phyloP scores from a whole-genome alignment of 2,329 filamentous ascomycete species.

The Clarireedia paspali region DNA sequence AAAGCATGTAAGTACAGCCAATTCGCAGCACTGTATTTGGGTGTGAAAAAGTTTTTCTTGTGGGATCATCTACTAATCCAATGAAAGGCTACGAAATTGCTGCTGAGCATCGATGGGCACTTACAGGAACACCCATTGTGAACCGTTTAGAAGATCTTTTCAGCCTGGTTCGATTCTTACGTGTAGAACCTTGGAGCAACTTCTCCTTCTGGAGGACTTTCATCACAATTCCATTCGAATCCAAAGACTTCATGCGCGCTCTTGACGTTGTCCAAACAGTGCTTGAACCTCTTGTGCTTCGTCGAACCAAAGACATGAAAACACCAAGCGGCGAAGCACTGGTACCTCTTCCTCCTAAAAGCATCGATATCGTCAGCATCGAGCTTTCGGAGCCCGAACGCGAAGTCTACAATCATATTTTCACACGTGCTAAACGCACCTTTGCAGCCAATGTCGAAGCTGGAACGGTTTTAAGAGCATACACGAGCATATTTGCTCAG shows the following conservation, averaged over 20 bases:
- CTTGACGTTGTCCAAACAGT: slow-evolving; percentile 97
- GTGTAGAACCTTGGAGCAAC: slow-evolving; percentile 96
- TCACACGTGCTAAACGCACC: slow-evolving; percentile 69
- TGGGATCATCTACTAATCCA: not conserved
- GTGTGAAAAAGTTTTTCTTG: not conserved
- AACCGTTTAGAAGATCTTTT: slow-evolving; percentile 94
- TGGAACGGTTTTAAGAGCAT: slow-evolving; percentile 89
- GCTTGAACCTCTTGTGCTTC: slow-evolving; percentile 87
- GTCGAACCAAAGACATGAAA: slow-evolving; percentile 96
- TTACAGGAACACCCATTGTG: slow-evolving; percentile 95
- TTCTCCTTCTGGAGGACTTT: slow-evolving; percentile 99
- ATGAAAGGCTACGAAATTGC: slow-evolving; percentile 60
- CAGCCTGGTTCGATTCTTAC: slow-evolving; percentile 82
- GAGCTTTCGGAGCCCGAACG: slow-evolving; percentile 79
- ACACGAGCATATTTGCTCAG: slow-evolving; percentile 95
- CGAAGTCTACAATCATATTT: slow-evolving; percentile 90
- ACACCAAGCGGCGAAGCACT: slow-evolving; percentile 77
- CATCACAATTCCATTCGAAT: slow-evolving; percentile 95
- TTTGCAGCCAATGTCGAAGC: slow-evolving; percentile 84
- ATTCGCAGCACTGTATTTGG: not conserved
- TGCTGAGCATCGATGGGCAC: slow-evolving; percentile 80
- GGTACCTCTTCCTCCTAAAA: slow-evolving; percentile 74
- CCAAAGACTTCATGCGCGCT: slow-evolving; percentile 86
- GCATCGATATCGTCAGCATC: slow-evolving; percentile 78
- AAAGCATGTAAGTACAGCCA: slow-evolving; percentile 57